Conservation (phyloP, 306 rosid species). For the Lathyrus aphaca region DNA sequence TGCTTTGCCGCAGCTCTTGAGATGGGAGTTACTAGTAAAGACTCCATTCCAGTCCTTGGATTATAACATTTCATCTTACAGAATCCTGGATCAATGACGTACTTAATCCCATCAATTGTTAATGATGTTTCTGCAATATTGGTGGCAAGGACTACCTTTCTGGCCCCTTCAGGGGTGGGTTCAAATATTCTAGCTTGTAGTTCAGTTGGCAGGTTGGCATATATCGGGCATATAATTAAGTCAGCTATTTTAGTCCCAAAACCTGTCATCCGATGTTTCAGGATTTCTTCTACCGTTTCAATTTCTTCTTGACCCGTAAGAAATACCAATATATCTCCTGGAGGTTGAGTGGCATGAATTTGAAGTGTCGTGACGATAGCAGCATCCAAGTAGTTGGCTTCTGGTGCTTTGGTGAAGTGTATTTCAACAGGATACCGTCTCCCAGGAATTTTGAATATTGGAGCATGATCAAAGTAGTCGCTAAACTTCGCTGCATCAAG, state of each 20-base stretch:
- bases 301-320: constrained; percentile 96
- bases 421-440: constrained; percentile 88
- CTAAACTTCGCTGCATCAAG: constrained; percentile 93
- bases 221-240: constrained; percentile 88
- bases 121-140: constrained; percentile 94
- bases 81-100: constrained; percentile 93
- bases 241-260: constrained; percentile 92
- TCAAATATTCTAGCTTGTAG: constrained; percentile 92
- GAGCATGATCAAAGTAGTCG: constrained; percentile 88
- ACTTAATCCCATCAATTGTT: constrained; percentile 92
- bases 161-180: constrained; percentile 91
- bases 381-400: constrained; percentile 90
- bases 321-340: constrained; percentile 89
- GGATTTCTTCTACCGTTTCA: constrained; percentile 89
- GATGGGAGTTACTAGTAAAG: constrained; percentile 73
- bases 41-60: constrained; percentile 96
- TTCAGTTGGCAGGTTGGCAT: constrained; percentile 93
- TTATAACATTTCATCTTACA: constrained; percentile 55
- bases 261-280: constrained; percentile 78
- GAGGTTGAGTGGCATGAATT: constrained; percentile 81
- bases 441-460: constrained; percentile 90
- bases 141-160: constrained; percentile 92
- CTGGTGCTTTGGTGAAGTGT: constrained; percentile 82
- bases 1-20: constrained; percentile 95
- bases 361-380: constrained; percentile 89